Evolutionary conservation across 208 protist species (phyloP).

Genomic region (Wallacemonas sp.): DNA sequence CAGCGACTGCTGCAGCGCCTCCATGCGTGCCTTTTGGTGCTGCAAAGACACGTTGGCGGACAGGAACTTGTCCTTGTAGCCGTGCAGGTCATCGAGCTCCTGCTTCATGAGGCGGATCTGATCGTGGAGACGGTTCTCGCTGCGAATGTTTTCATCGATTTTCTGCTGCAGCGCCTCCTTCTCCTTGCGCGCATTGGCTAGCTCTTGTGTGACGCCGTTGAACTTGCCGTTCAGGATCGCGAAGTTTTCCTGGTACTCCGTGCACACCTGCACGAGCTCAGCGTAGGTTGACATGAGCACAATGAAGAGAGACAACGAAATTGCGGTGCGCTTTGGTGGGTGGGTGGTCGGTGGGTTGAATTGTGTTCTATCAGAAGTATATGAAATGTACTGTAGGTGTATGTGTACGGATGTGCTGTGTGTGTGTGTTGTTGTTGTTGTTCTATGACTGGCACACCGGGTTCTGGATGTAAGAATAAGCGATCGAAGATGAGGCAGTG

Average conservation of each 20-base stretch:
- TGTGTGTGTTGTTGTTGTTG: too few relatives aligned
- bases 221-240: constrained; percentile 68
- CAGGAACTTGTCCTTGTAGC: constrained; percentile 50
- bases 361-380: too few relatives aligned
- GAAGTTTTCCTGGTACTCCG: constrained; percentile 87
- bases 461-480: too few relatives aligned
- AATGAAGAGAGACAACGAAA: not conserved
- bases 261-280: constrained; percentile 72
- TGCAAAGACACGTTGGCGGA: constrained; percentile 45
- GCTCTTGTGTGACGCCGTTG: constrained; percentile 48
- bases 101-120: constrained; percentile 35
- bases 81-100: constrained; percentile 42
- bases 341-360: too few relatives aligned
- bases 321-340: too few relatives aligned
- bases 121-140: constrained; percentile 46
- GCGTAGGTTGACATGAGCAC: constrained; percentile 79
- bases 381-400: too few relatives aligned
- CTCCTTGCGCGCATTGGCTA: constrained; percentile 33
- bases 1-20: constrained; percentile 41
- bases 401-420: too few relatives aligned
- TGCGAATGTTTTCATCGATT: constrained; percentile 30
- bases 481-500: too few relatives aligned
- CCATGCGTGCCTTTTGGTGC: constrained; percentile 59
- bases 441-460: too few relatives aligned
- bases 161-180: constrained; percentile 40